Evolutionary conservation across 768 basidiomycete species (phyloP).

Genomic region (Auricularia cornea): DNA sequence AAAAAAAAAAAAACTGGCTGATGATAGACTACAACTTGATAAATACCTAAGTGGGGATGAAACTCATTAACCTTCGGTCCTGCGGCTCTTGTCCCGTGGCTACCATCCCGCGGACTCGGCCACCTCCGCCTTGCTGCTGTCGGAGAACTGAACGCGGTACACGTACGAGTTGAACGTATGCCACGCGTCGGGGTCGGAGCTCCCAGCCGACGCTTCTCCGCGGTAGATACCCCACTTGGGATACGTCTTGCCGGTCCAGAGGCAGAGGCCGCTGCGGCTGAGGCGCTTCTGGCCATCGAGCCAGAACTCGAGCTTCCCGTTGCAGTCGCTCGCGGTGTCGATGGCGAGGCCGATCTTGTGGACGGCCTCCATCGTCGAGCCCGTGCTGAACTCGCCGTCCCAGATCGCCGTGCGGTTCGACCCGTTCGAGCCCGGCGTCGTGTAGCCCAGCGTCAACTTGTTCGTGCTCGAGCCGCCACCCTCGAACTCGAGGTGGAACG

Average conservation of each 20-base stretch:
- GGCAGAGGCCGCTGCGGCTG: background rate
- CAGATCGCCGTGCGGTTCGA: constrained; percentile 1
- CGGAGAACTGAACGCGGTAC: background rate
- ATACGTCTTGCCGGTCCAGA: background rate
- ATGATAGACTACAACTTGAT: too few species aligned
- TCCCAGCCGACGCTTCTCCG: background rate
- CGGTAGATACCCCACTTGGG: constrained; percentile 1
- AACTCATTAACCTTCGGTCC: too few species aligned
- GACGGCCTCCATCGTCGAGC: background rate
- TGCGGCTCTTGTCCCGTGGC: too few species aligned
- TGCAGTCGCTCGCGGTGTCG: background rate
- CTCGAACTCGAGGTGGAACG: background rate
- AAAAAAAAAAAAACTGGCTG: too few species aligned
- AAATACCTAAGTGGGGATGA: too few species aligned
- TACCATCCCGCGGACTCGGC: background rate
- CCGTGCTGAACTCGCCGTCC: background rate
- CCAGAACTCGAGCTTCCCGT: background rate
- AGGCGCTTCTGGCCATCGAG: background rate
- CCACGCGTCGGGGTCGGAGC: background rate
- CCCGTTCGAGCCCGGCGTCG: background rate
- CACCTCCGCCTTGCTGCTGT: background rate
- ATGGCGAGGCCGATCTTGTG: background rate
- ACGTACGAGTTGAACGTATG: background rate
- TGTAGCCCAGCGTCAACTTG: background rate
- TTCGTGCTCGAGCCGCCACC: background rate